A percentile compares a stretch with the other conserved stretches of the same genome.
These are phyloP conservation scores for Kurtzmaniella quercitrusa DNA, from an alignment of 1,139 yeast species.

Conservation along the genomic window DNA sequence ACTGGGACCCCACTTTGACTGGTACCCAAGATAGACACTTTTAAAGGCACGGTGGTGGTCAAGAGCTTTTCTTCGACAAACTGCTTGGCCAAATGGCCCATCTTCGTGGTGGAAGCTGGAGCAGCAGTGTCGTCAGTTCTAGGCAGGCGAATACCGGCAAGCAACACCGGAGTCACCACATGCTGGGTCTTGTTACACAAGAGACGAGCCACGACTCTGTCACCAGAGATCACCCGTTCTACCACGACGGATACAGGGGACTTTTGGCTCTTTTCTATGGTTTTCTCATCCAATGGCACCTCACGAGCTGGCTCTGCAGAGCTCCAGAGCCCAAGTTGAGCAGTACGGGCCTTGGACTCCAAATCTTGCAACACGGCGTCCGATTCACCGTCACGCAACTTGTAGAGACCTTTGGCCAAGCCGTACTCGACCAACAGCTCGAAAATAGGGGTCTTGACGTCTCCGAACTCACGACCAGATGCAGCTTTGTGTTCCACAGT, in stretches of 20 bases:
- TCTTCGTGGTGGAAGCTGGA: slow-evolving; percentile 38
- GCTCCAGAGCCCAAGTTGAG: slow-evolving; percentile 57
- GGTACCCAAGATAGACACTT: slow-evolving; percentile 56
- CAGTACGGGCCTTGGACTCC: slow-evolving; percentile 48
- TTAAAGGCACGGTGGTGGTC: slow-evolving; percentile 51
- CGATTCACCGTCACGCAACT: slow-evolving; percentile 52
- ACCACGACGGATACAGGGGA: slow-evolving; percentile 55
- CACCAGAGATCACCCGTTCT: slow-evolving; percentile 77
- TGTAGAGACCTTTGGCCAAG: slow-evolving; percentile 57
- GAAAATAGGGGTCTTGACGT: slow-evolving; percentile 61
- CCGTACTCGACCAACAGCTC: slow-evolving; percentile 54
- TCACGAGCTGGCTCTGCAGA: slow-evolving; percentile 12
- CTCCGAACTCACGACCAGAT: slow-evolving; percentile 68
- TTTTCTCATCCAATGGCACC: slow-evolving; percentile 35
- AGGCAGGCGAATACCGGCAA: slow-evolving; percentile 75
- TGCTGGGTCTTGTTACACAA: slow-evolving; percentile 40
- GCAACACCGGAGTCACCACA: slow-evolving; percentile 50
- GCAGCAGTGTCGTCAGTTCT: slow-evolving; percentile 50
- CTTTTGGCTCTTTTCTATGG: slow-evolving; percentile 33
- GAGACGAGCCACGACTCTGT: slow-evolving; percentile 60
- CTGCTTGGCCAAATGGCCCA: slow-evolving; percentile 62
- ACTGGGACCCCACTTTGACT: slow-evolving; percentile 62
- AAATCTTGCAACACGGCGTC: slow-evolving; percentile 29
- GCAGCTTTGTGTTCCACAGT: slow-evolving; percentile 50
- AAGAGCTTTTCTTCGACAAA: slow-evolving; percentile 67